These are phyloP conservation scores for Scutellaria barbata DNA, from an alignment of 257 asterid genomes.

Conservation along the genomic window DNA sequence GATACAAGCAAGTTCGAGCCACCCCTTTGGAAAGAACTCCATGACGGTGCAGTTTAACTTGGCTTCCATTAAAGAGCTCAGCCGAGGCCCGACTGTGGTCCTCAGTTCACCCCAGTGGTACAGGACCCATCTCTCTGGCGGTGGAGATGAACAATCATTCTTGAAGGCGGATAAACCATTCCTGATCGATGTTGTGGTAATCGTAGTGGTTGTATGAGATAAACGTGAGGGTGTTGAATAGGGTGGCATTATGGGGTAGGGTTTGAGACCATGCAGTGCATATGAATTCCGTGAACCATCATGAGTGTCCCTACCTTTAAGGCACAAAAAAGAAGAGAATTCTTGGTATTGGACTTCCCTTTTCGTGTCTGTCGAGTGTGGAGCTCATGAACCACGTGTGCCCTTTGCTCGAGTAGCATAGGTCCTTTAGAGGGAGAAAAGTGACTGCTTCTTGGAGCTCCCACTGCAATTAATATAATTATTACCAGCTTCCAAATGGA, in stretches of 20 bases:
- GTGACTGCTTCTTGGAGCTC: conserved; percentile 57
- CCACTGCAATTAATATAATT: no score
- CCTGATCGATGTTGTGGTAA: conserved; percentile 77
- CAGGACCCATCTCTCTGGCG: conserved; percentile 55
- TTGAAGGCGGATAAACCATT: conserved; percentile 65
- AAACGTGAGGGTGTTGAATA: conserved; percentile 57
- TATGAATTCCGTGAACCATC: conserved; percentile 78
- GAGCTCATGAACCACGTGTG: conserved; percentile 98
- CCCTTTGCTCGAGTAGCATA: conserved; percentile 59
- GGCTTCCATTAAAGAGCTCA: conserved; percentile 56
- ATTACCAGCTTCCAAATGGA: no score
- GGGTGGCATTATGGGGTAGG: conserved; percentile 58
- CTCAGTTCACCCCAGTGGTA: conserved; percentile 84
- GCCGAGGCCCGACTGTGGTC: conserved; percentile 64
- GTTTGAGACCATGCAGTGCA: conserved; percentile 66
- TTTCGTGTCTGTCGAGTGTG: conserved; percentile 53
- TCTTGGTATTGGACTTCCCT: conserved; percentile 70
- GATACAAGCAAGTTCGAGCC: conserved; percentile 76
- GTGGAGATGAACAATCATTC: conserved; percentile 40
- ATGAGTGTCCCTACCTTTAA: conserved; percentile 59
- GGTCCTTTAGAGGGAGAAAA: conserved; percentile 77
- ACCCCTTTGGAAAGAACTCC: conserved; percentile 85
- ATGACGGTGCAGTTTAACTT: conserved; percentile 70
- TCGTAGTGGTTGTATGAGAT: conserved; percentile 75
- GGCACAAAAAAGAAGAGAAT: conserved; percentile 74